Conservation (phyloP, 495 filamentous ascomycete genomes). For the Annulohypoxylon maeteangense region DNA sequence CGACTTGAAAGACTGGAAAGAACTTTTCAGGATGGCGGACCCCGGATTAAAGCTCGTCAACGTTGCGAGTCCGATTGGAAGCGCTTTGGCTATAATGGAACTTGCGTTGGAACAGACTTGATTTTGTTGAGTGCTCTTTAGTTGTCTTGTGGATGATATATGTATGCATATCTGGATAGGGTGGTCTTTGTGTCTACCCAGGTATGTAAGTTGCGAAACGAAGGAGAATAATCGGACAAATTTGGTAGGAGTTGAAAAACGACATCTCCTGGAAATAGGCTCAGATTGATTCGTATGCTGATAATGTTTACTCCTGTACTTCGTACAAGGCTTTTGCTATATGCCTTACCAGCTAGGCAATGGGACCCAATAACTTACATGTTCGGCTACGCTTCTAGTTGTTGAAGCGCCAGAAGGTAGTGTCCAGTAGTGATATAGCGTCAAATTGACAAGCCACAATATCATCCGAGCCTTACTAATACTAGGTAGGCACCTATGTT, state of each 20-base stretch:
- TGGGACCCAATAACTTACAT: background rate
- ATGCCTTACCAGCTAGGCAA: no score
- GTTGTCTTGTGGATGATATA: background rate
- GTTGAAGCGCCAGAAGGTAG: background rate
- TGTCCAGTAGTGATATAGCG: no score
- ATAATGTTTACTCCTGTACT: background rate
- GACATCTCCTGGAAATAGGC: background rate
- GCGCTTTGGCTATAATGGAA: conserved; percentile 40
- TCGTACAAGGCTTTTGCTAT: background rate
- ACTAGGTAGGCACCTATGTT: no score
- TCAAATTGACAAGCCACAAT: no score
- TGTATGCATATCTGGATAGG: conserved; percentile 5
- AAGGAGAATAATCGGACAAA: background rate
- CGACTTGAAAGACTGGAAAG: conserved; percentile 45
- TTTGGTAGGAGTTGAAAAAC: background rate
- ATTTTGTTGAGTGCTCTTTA: conserved; percentile 40
- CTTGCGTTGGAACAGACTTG: conserved; percentile 30
- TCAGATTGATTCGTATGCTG: conserved; percentile 6
- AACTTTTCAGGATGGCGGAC: conserved; percentile 48
- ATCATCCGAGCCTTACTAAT: no score
- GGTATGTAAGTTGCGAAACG: background rate
- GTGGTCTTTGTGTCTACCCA: background rate
- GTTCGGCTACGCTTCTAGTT: background rate
- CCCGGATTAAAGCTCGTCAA: conserved; percentile 42
- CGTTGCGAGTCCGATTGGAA: conserved; percentile 38